Conservation (phyloP, 768 basidiomycete species). For the Mrakia blollopis region DNA sequence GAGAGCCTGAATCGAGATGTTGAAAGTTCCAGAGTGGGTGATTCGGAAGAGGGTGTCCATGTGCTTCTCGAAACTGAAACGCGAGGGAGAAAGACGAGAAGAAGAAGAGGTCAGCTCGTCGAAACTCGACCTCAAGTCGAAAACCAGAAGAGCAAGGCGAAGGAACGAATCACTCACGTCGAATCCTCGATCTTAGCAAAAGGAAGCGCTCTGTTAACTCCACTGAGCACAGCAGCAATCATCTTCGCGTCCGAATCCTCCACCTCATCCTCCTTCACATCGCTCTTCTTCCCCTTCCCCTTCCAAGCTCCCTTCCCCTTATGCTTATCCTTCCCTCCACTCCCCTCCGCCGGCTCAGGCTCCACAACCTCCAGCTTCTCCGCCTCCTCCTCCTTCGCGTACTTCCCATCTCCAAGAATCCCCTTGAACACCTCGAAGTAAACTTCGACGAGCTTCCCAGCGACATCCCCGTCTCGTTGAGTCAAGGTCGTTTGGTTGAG, state of each 20-base stretch:
- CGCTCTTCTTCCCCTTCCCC: slow-evolving; percentile 48
- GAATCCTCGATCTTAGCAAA: slow-evolving; percentile 73
- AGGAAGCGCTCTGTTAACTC: slow-evolving; percentile 90
- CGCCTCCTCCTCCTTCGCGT: slow-evolving; percentile 23
- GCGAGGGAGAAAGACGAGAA: not conserved
- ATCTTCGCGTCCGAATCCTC: slow-evolving; percentile 76
- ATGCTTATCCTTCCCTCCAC: slow-evolving; percentile 35
- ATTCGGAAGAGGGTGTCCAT: slow-evolving; percentile 91
- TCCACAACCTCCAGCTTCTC: no score
- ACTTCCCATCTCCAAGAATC: slow-evolving; percentile 60
- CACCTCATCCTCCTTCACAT: slow-evolving; percentile 58
- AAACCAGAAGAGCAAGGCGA: no score
- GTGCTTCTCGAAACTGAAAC: slow-evolving; percentile 68
- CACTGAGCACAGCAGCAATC: slow-evolving; percentile 83
- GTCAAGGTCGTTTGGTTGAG: slow-evolving; percentile 85
- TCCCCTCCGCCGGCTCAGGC: slow-evolving; percentile 36
- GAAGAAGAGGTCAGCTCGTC: not conserved
- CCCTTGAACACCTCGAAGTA: slow-evolving; percentile 95
- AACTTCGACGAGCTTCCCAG: slow-evolving; percentile 71
- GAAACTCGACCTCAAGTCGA: not conserved
- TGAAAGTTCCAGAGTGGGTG: slow-evolving; percentile 93
- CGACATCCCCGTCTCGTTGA: slow-evolving; percentile 62
- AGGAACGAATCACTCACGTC: not conserved
- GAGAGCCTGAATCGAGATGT: slow-evolving; percentile 88
- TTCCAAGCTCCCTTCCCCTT: slow-evolving; percentile 39